Percentiles rank a stretch among this genome's conserved stretches.
phyloP scores from a whole-genome alignment of 768 basidiomycete genomes.

The Phaffia australis region DNA sequence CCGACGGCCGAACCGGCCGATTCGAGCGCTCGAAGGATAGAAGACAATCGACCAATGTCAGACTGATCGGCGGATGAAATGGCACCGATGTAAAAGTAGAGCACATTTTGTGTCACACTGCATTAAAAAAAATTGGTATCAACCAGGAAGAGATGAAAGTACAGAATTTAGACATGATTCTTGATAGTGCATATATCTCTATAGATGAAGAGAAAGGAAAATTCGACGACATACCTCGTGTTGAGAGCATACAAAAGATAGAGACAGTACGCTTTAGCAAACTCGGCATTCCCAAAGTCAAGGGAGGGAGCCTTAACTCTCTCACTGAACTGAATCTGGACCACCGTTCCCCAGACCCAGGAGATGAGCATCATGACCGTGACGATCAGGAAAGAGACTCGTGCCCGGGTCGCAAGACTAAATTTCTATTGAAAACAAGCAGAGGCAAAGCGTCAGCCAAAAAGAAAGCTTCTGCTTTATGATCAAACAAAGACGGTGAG shows the following conservation, averaged over 20 bases:
- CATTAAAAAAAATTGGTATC: background rate
- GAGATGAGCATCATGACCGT: slow-evolving; percentile 7
- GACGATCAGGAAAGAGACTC: slow-evolving; percentile 11
- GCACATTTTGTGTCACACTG: slow-evolving; percentile 6
- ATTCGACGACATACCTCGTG: slow-evolving; percentile 4
- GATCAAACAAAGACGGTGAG: background rate
- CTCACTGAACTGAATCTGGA: slow-evolving; percentile 18
- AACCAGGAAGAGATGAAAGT: background rate
- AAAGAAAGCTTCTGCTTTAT: background rate
- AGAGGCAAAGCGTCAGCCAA: too few relatives aligned
- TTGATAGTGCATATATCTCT: background rate
- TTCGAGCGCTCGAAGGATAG: slow-evolving; percentile 27
- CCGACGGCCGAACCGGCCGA: slow-evolving; percentile 17
- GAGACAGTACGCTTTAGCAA: slow-evolving; percentile 12
- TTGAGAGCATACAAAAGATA: slow-evolving; percentile 13
- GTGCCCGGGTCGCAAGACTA: slow-evolving; percentile 17
- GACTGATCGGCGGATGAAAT: background rate
- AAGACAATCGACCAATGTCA: slow-evolving; percentile 27
- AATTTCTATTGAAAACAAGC: background rate
- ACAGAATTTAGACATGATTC: background rate
- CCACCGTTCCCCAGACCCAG: slow-evolving; percentile 22
- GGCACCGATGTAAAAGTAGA: slow-evolving; percentile 19
- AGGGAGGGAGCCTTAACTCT: background rate
- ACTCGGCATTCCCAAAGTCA: slow-evolving; percentile 17
- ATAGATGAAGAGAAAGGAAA: background rate